Conservation (phyloP, 805 yeast species). For the Maudiozyma saulgeensis region DNA sequence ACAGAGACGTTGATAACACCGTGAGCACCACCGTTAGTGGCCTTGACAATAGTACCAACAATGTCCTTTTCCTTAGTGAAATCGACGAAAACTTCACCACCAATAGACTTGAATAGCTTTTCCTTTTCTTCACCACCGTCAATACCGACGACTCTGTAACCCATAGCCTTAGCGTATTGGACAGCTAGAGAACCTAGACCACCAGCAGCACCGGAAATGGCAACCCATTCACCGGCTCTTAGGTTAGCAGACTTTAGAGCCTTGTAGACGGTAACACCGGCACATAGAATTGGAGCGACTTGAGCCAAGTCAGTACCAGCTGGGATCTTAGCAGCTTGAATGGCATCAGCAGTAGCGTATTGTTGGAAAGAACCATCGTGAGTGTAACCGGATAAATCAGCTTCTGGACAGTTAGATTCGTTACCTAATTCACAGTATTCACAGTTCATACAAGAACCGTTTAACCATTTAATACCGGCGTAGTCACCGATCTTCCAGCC, state of each 20-base stretch:
- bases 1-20: slow-evolving; percentile 65
- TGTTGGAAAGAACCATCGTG: slow-evolving; percentile 76
- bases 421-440: slow-evolving; percentile 44
- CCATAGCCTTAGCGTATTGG: slow-evolving; percentile 53
- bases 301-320: slow-evolving; percentile 61
- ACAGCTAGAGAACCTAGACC: slow-evolving; percentile 52
- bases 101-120: slow-evolving; percentile 35
- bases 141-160: slow-evolving; percentile 44
- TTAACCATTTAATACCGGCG: slow-evolving; percentile 59
- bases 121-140: slow-evolving; percentile 49
- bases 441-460: slow-evolving; percentile 52
- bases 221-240: slow-evolving; percentile 48
- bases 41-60: slow-evolving; percentile 40
- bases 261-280: slow-evolving; percentile 55
- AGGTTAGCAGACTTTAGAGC: slow-evolving; percentile 45
- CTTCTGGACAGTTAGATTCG: slow-evolving; percentile 45
- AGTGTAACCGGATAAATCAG: slow-evolving; percentile 47
- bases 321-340: slow-evolving; percentile 77
- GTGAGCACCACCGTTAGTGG: slow-evolving; percentile 63
- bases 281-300: slow-evolving; percentile 56
- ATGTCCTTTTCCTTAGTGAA: slow-evolving; percentile 38
- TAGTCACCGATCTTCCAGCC: slow-evolving; percentile 50
- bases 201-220: slow-evolving; percentile 53
- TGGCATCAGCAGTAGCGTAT: slow-evolving; percentile 78
- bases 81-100: slow-evolving; percentile 48